Evolutionary conservation across 306 rosid genomes (phyloP).

Genomic region (Prosopis cineraria): DNA sequence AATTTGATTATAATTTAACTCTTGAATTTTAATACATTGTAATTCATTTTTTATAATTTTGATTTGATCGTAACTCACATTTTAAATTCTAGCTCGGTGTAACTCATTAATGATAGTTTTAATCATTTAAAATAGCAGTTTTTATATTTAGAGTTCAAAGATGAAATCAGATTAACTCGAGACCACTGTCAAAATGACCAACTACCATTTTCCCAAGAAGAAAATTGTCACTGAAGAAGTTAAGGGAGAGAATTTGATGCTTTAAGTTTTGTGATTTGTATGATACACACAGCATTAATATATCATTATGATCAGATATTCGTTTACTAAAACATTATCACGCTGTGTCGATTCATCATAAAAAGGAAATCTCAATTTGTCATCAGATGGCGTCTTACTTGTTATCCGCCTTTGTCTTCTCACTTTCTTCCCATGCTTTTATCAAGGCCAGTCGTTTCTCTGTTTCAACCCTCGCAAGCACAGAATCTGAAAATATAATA

Average conservation of each 20-base stretch:
- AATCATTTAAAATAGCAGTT: too few species aligned
- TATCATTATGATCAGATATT: not conserved
- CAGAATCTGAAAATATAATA: conserved; percentile 44
- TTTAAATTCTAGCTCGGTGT: too few species aligned
- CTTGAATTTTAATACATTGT: too few species aligned
- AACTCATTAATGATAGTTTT: too few species aligned
- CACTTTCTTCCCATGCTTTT: conserved; percentile 96
- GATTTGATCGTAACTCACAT: too few species aligned
- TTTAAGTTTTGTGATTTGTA: not conserved
- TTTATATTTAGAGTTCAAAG: too few species aligned
- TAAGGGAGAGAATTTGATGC: not conserved
- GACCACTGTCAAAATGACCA: not conserved
- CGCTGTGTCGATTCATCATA: not conserved
- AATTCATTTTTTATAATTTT: too few species aligned
- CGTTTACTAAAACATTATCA: not conserved
- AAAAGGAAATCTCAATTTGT: not conserved
- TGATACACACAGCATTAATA: not conserved
- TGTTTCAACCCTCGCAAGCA: conserved; percentile 55
- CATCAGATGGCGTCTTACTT: conserved; percentile 46
- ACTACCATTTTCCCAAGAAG: conserved; percentile 18
- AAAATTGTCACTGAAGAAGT: not conserved
- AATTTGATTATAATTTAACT: too few species aligned
- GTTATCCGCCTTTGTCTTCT: conserved; percentile 79
- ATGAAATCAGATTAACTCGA: not conserved
- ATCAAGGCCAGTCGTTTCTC: conserved; percentile 84